phyloP scores from a whole-genome alignment of 192 early-diverging fungal genomes.

The Coemansia sp. region DNA sequence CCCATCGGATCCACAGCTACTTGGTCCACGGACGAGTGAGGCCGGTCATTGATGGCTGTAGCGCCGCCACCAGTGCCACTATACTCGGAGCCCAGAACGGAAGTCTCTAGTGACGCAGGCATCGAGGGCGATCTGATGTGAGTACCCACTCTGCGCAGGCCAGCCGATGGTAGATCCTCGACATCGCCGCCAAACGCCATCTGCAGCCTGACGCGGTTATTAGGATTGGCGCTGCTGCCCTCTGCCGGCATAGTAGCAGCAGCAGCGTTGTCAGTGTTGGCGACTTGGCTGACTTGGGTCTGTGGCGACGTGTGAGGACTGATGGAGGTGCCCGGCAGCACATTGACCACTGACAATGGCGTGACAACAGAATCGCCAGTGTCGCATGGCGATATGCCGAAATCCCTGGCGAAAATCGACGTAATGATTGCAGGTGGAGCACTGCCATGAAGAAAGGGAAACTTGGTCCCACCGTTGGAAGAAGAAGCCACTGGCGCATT shows the following conservation, averaged over 20 bases:
- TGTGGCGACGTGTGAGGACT: conserved; percentile 26
- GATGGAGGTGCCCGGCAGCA: conserved; percentile 22
- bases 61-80: not conserved
- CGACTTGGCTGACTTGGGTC: conserved; percentile 2
- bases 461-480: not conserved
- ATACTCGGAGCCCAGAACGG: conserved; percentile 5
- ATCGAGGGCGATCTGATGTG: conserved; percentile 29
- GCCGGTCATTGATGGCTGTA: not conserved
- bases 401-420: conserved; percentile 11
- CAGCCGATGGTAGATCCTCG: conserved; percentile 18
- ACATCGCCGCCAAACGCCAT: conserved; percentile 20
- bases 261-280: not conserved
- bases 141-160: conserved; percentile 1
- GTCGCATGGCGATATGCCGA: conserved; percentile 30
- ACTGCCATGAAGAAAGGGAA: not conserved
- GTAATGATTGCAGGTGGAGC: conserved; percentile 39
- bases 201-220: conserved; percentile 9
- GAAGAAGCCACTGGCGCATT: not conserved
- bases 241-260: not conserved
- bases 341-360: conserved; percentile 52
- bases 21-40: conserved; percentile 20
- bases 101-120: conserved; percentile 13
- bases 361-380: conserved; percentile 46
- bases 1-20: not conserved
- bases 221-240: not conserved